Conservation (phyloP, 352 stramenopile species). For the Aphanomyces stellatus region DNA sequence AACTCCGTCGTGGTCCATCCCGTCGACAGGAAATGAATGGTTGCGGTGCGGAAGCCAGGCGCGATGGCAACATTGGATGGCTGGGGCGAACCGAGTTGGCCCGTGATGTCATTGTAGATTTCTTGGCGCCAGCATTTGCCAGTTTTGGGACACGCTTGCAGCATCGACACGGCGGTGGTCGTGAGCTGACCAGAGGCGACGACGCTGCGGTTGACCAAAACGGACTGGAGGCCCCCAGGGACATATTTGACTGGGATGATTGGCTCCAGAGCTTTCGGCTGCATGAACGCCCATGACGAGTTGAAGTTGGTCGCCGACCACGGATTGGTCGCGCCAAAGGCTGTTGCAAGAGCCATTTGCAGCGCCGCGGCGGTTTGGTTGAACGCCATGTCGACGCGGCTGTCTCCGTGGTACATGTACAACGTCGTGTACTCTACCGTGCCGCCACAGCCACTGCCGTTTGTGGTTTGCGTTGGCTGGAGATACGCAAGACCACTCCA, state of each 20-base stretch:
- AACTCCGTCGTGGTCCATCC: not conserved
- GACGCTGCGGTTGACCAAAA: not conserved
- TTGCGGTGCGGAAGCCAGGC: not conserved
- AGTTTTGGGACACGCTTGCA: not conserved
- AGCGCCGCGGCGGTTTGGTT: not conserved
- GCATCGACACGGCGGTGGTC: not conserved
- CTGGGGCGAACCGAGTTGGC: not conserved
- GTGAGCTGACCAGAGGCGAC: not conserved
- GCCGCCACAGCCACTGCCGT: not conserved
- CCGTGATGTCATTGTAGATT: not conserved
- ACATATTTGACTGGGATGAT: not conserved
- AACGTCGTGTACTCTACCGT: not conserved
- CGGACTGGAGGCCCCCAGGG: not conserved
- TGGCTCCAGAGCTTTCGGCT: not conserved
- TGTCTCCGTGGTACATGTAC: not conserved
- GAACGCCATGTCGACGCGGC: not conserved
- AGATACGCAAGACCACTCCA: not conserved
- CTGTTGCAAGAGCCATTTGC: not conserved
- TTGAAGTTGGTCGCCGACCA: not conserved
- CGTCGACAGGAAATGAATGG: not conserved
- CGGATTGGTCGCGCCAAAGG: not conserved
- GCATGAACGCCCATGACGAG: not conserved
- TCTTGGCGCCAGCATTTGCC: not conserved
- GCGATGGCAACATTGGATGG: not conserved
- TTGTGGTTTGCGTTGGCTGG: not conserved